Percentiles rank a stretch among this genome's conserved stretches.
These are phyloP conservation scores for Pseudocercospora macadamiae DNA, from an alignment of 2,329 filamentous ascomycete genomes.

Conservation along the genomic window DNA sequence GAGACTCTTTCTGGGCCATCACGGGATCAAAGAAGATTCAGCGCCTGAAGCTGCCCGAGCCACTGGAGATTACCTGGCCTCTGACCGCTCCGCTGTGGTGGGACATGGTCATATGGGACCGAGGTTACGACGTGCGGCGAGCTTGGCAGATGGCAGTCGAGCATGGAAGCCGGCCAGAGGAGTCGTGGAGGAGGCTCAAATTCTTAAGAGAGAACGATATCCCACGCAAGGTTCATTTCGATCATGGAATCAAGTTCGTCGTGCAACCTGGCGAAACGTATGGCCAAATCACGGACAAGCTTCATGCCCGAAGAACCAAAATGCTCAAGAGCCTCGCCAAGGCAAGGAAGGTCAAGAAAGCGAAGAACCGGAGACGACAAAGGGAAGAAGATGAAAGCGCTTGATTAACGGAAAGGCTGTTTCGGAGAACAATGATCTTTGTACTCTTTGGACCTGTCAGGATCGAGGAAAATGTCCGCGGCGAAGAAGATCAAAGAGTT, in stretches of 20 bases:
- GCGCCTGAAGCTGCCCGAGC: not conserved
- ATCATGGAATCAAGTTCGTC: not conserved
- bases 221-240: not conserved
- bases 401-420: too few relatives aligned
- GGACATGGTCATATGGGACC: not conserved
- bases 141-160: not conserved
- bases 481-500: too few relatives aligned
- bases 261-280: not conserved
- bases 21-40: not conserved
- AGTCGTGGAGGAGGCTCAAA: not conserved
- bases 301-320: not conserved
- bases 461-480: too few relatives aligned
- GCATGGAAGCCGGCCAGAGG: not conserved
- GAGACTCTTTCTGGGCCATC: conserved; percentile 1
- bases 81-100: not conserved
- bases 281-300: not conserved
- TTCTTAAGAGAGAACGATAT: not conserved
- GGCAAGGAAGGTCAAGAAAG: not conserved
- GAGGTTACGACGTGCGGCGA: not conserved
- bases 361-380: not conserved
- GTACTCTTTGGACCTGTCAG: too few relatives aligned
- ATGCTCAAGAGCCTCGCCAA: not conserved
- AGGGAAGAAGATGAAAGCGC: not conserved
- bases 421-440: too few relatives aligned
- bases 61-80: not conserved